Percentiles rank a stretch among this genome's conserved stretches.
Evolutionary conservation across 2,329 filamentous ascomycete genomes (phyloP).

Genomic region (Pseudocercospora macadamiae): DNA sequence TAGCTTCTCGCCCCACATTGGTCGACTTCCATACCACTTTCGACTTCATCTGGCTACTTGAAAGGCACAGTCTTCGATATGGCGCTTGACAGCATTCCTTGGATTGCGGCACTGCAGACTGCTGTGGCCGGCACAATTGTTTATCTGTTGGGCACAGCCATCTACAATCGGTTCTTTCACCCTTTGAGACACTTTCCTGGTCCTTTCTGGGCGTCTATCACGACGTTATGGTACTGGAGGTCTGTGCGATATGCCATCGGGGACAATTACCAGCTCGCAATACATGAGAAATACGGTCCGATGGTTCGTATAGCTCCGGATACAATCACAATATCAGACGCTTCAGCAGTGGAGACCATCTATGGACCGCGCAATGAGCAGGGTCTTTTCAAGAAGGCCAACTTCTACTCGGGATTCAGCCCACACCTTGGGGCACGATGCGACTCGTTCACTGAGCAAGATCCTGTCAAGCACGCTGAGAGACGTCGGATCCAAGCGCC

Average conservation of each 20-base stretch:
- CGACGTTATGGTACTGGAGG: conserved; percentile 18
- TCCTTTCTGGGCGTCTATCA: conserved; percentile 33
- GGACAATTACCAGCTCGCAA: conserved; percentile 7
- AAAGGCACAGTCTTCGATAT: background rate
- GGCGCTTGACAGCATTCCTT: background rate
- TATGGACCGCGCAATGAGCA: conserved; percentile 31
- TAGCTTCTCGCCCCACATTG: background rate
- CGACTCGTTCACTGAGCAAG: conserved; percentile 12
- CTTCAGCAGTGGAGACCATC: conserved; percentile 48
- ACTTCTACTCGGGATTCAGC: conserved; percentile 20
- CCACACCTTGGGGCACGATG: conserved; percentile 5
- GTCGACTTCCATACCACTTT: no score
- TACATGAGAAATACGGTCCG: conserved; percentile 46
- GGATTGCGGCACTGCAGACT: background rate
- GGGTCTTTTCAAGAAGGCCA: conserved; percentile 24
- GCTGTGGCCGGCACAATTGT: background rate
- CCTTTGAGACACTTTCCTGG: conserved; percentile 48
- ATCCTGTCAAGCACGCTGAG: conserved; percentile 10
- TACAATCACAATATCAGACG: conserved; percentile 49
- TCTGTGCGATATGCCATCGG: conserved; percentile 4
- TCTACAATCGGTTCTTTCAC: conserved; percentile 48
- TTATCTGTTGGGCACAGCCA: background rate
- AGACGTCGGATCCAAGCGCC: conserved; percentile 11
- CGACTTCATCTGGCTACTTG: no score
- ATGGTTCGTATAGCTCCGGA: conserved; percentile 52